Evolutionary conservation across 352 stramenopile genomes (phyloP).

Genomic region (Blastocystis sp.): DNA sequence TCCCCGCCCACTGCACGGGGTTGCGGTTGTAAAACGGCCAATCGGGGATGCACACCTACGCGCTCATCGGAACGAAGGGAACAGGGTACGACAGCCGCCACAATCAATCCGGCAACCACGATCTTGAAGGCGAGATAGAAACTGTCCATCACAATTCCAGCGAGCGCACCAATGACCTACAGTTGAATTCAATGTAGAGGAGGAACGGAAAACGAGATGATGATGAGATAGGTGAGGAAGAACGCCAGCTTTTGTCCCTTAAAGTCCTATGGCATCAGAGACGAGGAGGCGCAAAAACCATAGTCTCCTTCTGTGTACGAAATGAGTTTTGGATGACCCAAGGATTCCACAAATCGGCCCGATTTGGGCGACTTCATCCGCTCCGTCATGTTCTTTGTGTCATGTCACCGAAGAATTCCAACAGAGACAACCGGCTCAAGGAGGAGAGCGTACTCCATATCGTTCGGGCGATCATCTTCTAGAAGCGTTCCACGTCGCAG

Average conservation of each 20-base stretch:
- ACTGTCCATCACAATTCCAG: constrained; percentile 52
- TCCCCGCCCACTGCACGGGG: constrained; percentile 26
- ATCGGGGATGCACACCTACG: constrained; percentile 59
- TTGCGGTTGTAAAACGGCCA: constrained; percentile 62
- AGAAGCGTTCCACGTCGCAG: constrained; percentile 9
- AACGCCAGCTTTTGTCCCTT: constrained; percentile 42
- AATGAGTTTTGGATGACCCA: background rate
- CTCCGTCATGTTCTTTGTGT: background rate
- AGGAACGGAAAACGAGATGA: constrained; percentile 56
- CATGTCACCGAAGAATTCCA: background rate
- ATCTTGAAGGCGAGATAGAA: constrained; percentile 57
- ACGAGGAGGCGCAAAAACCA: background rate
- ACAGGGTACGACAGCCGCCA: constrained; percentile 22
- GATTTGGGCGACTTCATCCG: background rate
- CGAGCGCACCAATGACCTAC: constrained; percentile 50
- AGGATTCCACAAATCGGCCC: constrained; percentile 12
- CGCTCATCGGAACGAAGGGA: background rate
- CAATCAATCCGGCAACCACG: constrained; percentile 11
- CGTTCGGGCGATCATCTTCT: background rate
- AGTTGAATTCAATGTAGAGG: background rate
- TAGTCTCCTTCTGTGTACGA: background rate
- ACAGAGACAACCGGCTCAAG: background rate
- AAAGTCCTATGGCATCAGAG: constrained; percentile 26
- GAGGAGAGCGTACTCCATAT: background rate
- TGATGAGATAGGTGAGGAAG: constrained; percentile 47